Evolutionary conservation across 306 rosid species (phyloP).

Genomic region (Acacia crassicarpa): DNA sequence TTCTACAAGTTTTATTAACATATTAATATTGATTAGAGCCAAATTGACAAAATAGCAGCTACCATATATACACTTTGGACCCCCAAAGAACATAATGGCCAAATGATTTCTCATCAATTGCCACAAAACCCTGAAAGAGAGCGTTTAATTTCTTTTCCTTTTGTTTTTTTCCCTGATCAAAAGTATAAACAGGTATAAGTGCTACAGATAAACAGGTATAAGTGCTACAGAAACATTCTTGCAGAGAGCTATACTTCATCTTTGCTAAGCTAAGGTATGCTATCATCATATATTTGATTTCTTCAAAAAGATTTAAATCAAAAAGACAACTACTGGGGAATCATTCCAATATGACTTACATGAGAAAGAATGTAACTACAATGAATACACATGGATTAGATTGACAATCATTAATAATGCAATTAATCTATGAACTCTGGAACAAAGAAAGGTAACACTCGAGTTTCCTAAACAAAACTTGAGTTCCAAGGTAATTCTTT

Average conservation of each 20-base stretch:
- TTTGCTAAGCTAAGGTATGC: conserved; percentile 16
- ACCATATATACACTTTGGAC: not conserved
- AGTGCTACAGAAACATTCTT: conserved; percentile 13
- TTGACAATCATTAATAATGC: conserved; percentile 40
- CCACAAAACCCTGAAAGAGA: not conserved
- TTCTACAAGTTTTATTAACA: not conserved
- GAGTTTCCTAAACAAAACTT: too few species aligned
- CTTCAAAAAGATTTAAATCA: conserved; percentile 24
- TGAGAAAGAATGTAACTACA: conserved; percentile 37
- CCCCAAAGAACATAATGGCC: not conserved
- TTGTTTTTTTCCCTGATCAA: not conserved
- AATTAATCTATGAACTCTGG: conserved; percentile 37
- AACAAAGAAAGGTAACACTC: too few species aligned
- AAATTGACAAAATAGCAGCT: not conserved
- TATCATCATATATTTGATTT: conserved; percentile 33
- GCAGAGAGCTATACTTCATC: conserved; percentile 7
- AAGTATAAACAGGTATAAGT: too few species aligned
- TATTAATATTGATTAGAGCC: too few species aligned
- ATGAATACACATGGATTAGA: conserved; percentile 49
- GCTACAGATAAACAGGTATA: too few species aligned
- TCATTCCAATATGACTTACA: conserved; percentile 23
- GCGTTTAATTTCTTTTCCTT: not conserved
- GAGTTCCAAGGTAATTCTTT: too few species aligned
- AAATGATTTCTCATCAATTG: not conserved
- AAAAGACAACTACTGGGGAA: conserved; percentile 18